Percentiles rank a stretch among this genome's conserved stretches.
phyloP scores from a whole-genome alignment of 768 basidiomycete genomes.

The Boletellus ananas region DNA sequence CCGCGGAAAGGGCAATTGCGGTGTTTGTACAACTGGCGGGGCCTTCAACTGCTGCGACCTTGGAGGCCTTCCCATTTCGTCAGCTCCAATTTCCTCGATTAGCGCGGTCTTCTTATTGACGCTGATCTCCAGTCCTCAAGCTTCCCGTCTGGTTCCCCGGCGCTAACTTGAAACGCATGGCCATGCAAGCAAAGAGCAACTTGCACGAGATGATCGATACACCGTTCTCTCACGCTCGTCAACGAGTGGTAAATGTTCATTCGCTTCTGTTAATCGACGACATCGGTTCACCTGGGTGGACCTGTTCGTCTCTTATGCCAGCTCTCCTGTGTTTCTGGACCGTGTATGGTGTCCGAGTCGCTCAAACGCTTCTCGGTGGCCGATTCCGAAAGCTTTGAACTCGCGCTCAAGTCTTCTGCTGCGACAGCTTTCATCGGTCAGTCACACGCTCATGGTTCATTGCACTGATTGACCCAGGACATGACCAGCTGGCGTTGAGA shows the following conservation, averaged over 20 bases:
- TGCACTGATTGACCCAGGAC: constrained; percentile 2
- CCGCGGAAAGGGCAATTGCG: constrained; percentile 29
- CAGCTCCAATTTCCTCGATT: constrained; percentile 12
- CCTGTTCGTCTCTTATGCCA: neutral
- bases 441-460: neutral
- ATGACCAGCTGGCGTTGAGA: constrained; percentile 28
- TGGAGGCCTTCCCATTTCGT: constrained; percentile 34
- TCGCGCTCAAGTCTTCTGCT: constrained; percentile 28
- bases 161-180: constrained; percentile 30
- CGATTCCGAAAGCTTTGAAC: constrained; percentile 22
- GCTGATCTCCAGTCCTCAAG: constrained; percentile 23
- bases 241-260: constrained; percentile 19
- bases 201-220: constrained; percentile 27
- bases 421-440: constrained; percentile 33
- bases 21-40: constrained; percentile 24
- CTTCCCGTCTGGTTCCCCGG: constrained; percentile 36
- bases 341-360: constrained; percentile 31
- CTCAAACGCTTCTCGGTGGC: constrained; percentile 16
- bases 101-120: constrained; percentile 9
- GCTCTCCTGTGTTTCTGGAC: constrained; percentile 20
- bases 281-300: neutral
- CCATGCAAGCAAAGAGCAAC: constrained; percentile 27
- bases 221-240: constrained; percentile 28
- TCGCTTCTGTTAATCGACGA: neutral
- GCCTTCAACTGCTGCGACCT: constrained; percentile 22